Conservation (phyloP, 768 basidiomycete genomes). For the Cyclocybe aegerita region DNA sequence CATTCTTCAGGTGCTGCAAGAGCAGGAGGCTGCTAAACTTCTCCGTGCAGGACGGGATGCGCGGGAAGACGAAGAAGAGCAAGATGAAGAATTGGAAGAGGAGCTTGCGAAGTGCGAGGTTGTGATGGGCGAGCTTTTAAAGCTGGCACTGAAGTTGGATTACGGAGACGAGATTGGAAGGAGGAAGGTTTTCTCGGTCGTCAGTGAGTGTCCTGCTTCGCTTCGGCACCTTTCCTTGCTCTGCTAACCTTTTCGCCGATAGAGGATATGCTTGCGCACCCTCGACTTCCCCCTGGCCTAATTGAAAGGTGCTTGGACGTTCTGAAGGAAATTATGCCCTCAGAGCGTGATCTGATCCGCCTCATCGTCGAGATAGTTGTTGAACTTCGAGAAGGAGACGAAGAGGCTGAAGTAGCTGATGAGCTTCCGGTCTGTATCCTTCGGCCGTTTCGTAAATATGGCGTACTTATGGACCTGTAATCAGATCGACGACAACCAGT, state of each 20-base stretch:
- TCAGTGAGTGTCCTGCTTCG: slow-evolving; percentile 55
- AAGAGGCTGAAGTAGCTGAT: slow-evolving; percentile 25
- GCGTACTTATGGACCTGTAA: background rate
- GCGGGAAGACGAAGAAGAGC: slow-evolving; percentile 38
- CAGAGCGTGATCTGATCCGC: slow-evolving; percentile 57
- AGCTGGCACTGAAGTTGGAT: slow-evolving; percentile 80
- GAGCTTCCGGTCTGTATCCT: slow-evolving; percentile 13
- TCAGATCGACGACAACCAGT: slow-evolving; percentile 25
- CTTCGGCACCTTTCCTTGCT: background rate
- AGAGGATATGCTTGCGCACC: slow-evolving; percentile 90
- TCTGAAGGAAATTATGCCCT: slow-evolving; percentile 75
- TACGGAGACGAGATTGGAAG: slow-evolving; percentile 95
- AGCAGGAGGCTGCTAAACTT: slow-evolving; percentile 35
- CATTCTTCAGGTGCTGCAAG: slow-evolving; percentile 39
- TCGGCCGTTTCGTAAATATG: background rate
- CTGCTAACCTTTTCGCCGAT: slow-evolving; percentile 1
- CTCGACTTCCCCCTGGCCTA: slow-evolving; percentile 73
- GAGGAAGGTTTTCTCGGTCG: slow-evolving; percentile 85
- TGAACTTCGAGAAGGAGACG: slow-evolving; percentile 33
- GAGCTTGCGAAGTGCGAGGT: slow-evolving; percentile 66
- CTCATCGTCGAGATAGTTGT: slow-evolving; percentile 37
- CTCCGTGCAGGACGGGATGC: slow-evolving; percentile 29
- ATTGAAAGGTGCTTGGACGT: slow-evolving; percentile 85
- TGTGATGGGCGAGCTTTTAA: slow-evolving; percentile 77
- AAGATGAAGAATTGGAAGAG: slow-evolving; percentile 50